A percentile compares a stretch with the other conserved stretches of the same genome.
phyloP scores from a whole-genome alignment of 176 grass and related monocot species.

The Hsuehochloa calcarea region DNA sequence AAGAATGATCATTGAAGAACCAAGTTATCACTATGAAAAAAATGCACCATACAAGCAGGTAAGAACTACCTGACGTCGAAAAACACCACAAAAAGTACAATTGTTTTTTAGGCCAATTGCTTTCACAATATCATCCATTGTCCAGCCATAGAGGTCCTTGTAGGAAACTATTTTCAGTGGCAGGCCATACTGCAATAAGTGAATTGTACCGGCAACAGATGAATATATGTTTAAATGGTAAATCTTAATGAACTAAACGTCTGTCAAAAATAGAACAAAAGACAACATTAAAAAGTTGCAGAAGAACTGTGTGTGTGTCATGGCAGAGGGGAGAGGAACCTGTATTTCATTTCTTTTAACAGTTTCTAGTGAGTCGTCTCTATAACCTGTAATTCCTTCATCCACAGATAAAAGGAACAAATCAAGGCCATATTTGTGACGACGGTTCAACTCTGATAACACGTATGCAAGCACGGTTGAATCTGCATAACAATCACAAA shows the following conservation, averaged over 20 bases:
- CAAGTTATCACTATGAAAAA: not conserved
- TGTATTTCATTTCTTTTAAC: conserved; percentile 98
- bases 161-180: conserved; percentile 95
- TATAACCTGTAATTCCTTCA: conserved; percentile 96
- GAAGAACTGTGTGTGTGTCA: not conserved
- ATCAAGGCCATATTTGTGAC: conserved; percentile 84
- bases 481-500: conserved; percentile 59
- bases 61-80: conserved; percentile 78
- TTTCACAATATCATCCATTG: conserved; percentile 98
- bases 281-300: not conserved
- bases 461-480: conserved; percentile 95
- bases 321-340: conserved; percentile 30
- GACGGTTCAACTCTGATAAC: conserved; percentile 70
- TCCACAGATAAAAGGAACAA: conserved; percentile 93
- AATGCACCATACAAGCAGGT: not conserved
- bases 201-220: conserved; percentile 2
- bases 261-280: not conserved
- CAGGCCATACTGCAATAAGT: conserved; percentile 67
- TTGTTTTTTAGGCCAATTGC: conserved; percentile 94
- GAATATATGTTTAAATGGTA: conserved; percentile 16
- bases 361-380: conserved; percentile 97
- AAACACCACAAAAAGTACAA: conserved; percentile 96
- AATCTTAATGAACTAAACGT: not conserved
- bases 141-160: conserved; percentile 95
- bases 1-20: not conserved